These are phyloP conservation scores for Aspergillus carlsbadensis DNA, from an alignment of 495 filamentous ascomycete species.

Conservation along the genomic window DNA sequence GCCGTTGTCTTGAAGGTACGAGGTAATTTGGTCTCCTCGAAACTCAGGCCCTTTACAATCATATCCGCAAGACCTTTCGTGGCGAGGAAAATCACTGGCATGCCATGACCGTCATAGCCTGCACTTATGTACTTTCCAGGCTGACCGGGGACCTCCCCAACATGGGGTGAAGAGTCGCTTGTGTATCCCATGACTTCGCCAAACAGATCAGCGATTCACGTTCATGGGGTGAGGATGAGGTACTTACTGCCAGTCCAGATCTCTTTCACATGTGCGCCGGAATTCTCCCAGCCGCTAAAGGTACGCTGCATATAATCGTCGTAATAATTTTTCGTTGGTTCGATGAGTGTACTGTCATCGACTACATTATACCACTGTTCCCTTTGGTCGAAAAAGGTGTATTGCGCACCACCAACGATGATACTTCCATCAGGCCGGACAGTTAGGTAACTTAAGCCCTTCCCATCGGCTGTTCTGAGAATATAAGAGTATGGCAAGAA, in stretches of 20 bases:
- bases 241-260: conserved; percentile 50
- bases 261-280: conserved; percentile 38
- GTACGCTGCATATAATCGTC: conserved; percentile 55
- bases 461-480: conserved; percentile 18
- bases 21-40: conserved; percentile 41
- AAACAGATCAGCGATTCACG: neutral
- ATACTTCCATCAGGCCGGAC: conserved; percentile 68
- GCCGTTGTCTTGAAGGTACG: conserved; percentile 38
- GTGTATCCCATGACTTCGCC: conserved; percentile 44
- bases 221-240: neutral
- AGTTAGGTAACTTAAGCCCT: conserved; percentile 57
- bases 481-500: conserved; percentile 33
- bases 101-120: conserved; percentile 58
- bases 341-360: conserved; percentile 54
- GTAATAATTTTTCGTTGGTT: conserved; percentile 56
- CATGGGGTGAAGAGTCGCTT: conserved; percentile 45
- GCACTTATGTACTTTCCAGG: conserved; percentile 47
- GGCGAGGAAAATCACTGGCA: conserved; percentile 48
- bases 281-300: conserved; percentile 49
- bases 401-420: conserved; percentile 62
- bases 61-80: conserved; percentile 49
- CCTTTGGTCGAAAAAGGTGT: conserved; percentile 47
- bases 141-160: conserved; percentile 47
- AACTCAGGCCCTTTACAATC: conserved; percentile 29
- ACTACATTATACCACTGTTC: conserved; percentile 53